These are phyloP conservation scores for Panaeolus papilionaceus DNA, from an alignment of 768 basidiomycete genomes.

Conservation along the genomic window DNA sequence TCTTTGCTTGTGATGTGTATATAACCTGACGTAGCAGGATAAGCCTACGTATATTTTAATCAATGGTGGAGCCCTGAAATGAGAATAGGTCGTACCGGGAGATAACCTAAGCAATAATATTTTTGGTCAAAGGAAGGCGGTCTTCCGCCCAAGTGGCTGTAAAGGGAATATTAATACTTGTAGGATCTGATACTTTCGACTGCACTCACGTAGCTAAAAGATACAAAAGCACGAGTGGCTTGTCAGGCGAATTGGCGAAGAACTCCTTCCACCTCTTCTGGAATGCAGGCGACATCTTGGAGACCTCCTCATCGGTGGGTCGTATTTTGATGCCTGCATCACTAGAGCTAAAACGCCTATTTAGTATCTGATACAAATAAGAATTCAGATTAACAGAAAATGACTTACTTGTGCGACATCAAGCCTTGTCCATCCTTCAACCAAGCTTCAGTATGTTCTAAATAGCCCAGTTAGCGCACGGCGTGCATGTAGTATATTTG, in stretches of 20 bases:
- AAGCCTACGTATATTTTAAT: constrained; percentile 35
- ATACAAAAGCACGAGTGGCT: constrained; percentile 55
- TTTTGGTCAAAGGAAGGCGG: neutral
- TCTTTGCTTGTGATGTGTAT: constrained; percentile 55
- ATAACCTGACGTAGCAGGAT: constrained; percentile 53
- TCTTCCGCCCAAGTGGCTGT: constrained; percentile 20
- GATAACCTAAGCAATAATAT: constrained; percentile 25
- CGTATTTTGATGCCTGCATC: constrained; percentile 65
- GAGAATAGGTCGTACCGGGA: constrained; percentile 21
- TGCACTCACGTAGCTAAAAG: constrained; percentile 45
- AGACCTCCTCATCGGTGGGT: constrained; percentile 55
- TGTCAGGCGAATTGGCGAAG: constrained; percentile 60
- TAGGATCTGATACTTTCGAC: constrained; percentile 4
- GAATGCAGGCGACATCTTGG: constrained; percentile 57
- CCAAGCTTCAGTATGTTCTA: constrained; percentile 27
- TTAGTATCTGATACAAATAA: neutral
- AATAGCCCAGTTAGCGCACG: neutral
- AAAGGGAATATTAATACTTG: constrained; percentile 25
- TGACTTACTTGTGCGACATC: constrained; percentile 57
- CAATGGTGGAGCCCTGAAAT: neutral
- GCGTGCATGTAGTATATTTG: constrained; percentile 22
- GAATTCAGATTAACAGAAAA: no score
- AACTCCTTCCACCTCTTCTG: constrained; percentile 54
- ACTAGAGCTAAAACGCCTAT: constrained; percentile 42
- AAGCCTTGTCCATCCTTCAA: constrained; percentile 45